Evolutionary conservation across 805 yeast species (phyloP), one percentile per base, ranked within the genome.

Genomic region (Starmerella asiatica): DNA sequence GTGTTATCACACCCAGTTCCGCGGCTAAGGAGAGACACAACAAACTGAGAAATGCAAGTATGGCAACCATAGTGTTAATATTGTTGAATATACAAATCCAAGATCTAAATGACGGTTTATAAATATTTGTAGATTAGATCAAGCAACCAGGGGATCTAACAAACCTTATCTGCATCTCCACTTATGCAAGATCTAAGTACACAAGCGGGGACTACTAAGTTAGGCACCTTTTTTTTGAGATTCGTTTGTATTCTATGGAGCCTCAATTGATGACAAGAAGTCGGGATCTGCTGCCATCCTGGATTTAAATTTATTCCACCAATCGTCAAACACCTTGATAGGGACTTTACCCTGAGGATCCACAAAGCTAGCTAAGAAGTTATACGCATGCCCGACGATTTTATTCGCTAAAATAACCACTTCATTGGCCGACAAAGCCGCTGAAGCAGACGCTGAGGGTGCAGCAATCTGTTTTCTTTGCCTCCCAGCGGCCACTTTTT

Each of bases 321-420:
- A 88, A 30, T 71, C 78, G 56, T 88, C 93, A 53, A 88, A 88
- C 32, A 75, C 79, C 53, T 78, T 81, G 55, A 88, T 81, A 3
- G 86, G 79, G 3, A 88, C 95, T 50, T 75, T 82, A 2, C 94
- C 93, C 18, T 71, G 65, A 4, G 63, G 57, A 54, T 84, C 94
- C 6, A 84, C 70, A 56, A 86, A 88, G n/a, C 96, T 82, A 2
- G 93, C 75, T 36, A 88, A 60, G 56, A 72, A 91, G 56, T 91
- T 86, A 61, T 88, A 91, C 1, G 96, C 96, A 58, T 91, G 84
- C 29, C 76, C 76, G 17, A 91, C 93, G 42, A 91, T 84, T 56
- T 81, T 82, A 45, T 80, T 82, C 1, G 96, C 95, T 42, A 88
- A 58, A 0, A 62, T 61, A 2, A 84, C 79, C 2, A 75, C 68